A percentile compares a stretch with the other conserved stretches of the same genome.
Evolutionary conservation across 2,329 filamentous ascomycete genomes (phyloP).

Genomic region (Exophiala sp.): DNA sequence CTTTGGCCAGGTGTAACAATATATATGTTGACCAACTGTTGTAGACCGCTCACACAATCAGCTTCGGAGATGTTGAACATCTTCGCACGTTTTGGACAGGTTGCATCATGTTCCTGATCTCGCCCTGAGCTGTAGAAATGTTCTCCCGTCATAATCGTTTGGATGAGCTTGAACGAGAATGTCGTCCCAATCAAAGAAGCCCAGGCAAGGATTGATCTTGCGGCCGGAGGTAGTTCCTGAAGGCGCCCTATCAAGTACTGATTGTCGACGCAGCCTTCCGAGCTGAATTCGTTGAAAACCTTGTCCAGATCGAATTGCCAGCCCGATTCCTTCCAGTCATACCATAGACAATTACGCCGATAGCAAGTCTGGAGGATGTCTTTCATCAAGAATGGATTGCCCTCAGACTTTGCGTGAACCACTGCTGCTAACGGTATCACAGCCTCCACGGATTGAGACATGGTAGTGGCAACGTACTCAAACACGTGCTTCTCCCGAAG

Average conservation of each 20-base stretch:
- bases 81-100: slow-evolving; percentile 40
- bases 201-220: slow-evolving; percentile 82
- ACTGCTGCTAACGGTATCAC: slow-evolving; percentile 76
- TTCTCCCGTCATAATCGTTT: slow-evolving; percentile 70
- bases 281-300: slow-evolving; percentile 80
- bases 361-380: slow-evolving; percentile 88
- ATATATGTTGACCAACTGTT: slow-evolving; percentile 74
- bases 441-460: slow-evolving; percentile 69
- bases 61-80: slow-evolving; percentile 59
- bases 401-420: slow-evolving; percentile 81
- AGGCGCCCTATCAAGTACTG: slow-evolving; percentile 78
- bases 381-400: slow-evolving; percentile 86
- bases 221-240: slow-evolving; percentile 67
- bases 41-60: slow-evolving; percentile 73
- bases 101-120: slow-evolving; percentile 36
- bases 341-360: slow-evolving; percentile 83
- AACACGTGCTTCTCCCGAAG: slow-evolving; percentile 76
- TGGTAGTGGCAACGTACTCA: slow-evolving; percentile 75
- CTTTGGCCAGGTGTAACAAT: slow-evolving; percentile 77
- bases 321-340: slow-evolving; percentile 75
- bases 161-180: slow-evolving; percentile 80
- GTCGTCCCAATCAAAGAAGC: slow-evolving; percentile 75
- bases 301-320: slow-evolving; percentile 86
- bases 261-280: slow-evolving; percentile 75
- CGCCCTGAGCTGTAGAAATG: slow-evolving; percentile 55